These are phyloP conservation scores for Sordariomycetes sp. DNA, from an alignment of 2,329 filamentous ascomycete species.

Conservation along the genomic window DNA sequence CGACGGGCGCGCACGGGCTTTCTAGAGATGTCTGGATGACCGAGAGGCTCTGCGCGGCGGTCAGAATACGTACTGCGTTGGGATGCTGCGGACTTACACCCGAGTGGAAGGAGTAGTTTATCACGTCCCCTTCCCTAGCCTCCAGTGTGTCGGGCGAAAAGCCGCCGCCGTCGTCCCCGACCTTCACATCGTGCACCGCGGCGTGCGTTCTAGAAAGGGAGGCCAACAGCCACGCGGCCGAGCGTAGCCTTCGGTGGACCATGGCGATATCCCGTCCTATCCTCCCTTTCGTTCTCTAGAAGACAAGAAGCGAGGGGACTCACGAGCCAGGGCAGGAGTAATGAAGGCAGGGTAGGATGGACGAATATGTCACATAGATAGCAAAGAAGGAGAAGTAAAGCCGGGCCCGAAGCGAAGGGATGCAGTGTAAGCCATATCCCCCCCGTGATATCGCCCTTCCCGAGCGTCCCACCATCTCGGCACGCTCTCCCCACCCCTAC, in stretches of 20 bases:
- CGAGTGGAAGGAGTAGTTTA: conserved; percentile 29
- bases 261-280: neutral
- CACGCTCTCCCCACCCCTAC: no score
- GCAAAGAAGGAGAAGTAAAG: neutral
- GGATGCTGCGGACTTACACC: conserved; percentile 12
- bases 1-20: conserved; percentile 24
- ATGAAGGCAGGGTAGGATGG: neutral
- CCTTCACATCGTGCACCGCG: conserved; percentile 21
- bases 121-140: conserved; percentile 23
- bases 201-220: conserved; percentile 11
- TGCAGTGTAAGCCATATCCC: neutral
- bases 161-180: conserved; percentile 21
- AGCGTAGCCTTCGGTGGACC: neutral
- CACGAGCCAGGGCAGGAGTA: neutral
- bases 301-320: neutral
- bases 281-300: neutral
- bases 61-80: neutral
- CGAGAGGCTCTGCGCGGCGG: conserved; percentile 22
- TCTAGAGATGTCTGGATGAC: conserved; percentile 27
- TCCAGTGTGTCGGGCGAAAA: conserved; percentile 24
- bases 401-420: neutral
- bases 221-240: neutral
- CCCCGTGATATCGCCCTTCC: neutral
- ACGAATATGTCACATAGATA: neutral
- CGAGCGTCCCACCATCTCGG: no score